These are phyloP conservation scores for Talaromyces islandicus DNA, from an alignment of 2,329 filamentous ascomycete genomes.

Conservation along the genomic window DNA sequence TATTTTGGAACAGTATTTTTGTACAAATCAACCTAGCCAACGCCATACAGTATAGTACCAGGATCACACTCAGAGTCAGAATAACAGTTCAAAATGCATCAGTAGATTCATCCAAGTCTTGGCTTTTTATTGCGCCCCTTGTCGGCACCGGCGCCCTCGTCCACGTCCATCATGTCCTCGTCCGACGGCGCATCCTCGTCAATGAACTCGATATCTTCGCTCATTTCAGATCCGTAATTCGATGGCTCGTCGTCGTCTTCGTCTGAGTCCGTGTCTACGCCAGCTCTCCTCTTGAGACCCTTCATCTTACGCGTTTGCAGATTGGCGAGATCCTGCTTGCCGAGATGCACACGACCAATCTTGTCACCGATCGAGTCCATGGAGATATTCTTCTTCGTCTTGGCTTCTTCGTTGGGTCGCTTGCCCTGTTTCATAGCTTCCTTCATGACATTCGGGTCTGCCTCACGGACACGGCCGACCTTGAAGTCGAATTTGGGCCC, in stretches of 20 bases:
- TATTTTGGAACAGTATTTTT: not conserved
- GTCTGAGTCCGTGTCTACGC: conserved; percentile 52
- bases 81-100: not conserved
- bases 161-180: conserved; percentile 44
- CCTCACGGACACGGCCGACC: conserved; percentile 71
- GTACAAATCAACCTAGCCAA: conserved; percentile 2
- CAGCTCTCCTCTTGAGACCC: conserved; percentile 80
- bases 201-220: conserved; percentile 8
- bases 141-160: conserved; percentile 17
- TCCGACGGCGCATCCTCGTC: conserved; percentile 20
- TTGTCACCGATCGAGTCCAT: conserved; percentile 94
- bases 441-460: conserved; percentile 75
- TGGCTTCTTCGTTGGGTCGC: conserved; percentile 47
- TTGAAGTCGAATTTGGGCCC: conserved; percentile 90
- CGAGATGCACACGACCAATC: conserved; percentile 85
- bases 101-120: not conserved
- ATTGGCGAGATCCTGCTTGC: conserved; percentile 78
- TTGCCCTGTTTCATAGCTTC: conserved; percentile 84
- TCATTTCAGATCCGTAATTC: conserved; percentile 6
- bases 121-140: conserved; percentile 8
- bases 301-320: conserved; percentile 99
- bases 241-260: conserved; percentile 6
- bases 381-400: conserved; percentile 91
- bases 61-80: not conserved
- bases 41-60: conserved; percentile 3